phyloP scores from a whole-genome alignment of 176 grass and related monocot genomes.

The Metroxylon sagu region DNA sequence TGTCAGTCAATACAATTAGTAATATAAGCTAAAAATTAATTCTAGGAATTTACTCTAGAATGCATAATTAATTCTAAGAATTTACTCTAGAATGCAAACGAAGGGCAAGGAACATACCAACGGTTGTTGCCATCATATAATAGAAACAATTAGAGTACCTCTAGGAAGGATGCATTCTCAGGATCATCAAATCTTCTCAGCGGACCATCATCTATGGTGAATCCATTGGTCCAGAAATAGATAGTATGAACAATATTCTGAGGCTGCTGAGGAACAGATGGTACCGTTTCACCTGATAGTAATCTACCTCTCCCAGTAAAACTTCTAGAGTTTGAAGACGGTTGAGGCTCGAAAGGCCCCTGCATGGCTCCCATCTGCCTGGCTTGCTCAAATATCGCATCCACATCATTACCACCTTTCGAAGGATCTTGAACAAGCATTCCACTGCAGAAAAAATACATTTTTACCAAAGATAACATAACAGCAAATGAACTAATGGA shows the following conservation, averaged over 20 bases:
- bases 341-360: conserved; percentile 14
- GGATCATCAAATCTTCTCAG: conserved; percentile 23
- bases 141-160: background rate
- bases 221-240: conserved; percentile 19
- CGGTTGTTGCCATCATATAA: too few species aligned
- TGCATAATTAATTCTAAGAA: too few species aligned
- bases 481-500: too few species aligned
- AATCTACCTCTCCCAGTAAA: conserved; percentile 16
- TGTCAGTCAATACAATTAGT: too few species aligned
- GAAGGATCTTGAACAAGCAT: conserved; percentile 23
- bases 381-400: conserved; percentile 18
- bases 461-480: background rate
- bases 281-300: conserved; percentile 9
- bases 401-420: conserved; percentile 8
- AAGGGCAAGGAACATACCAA: too few species aligned
- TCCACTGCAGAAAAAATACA: conserved; percentile 10
- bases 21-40: too few species aligned
- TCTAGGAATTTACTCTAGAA: too few species aligned
- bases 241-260: conserved; percentile 12
- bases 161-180: conserved; percentile 14
- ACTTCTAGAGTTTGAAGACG: conserved; percentile 14
- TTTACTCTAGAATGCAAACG: too few species aligned
- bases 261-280: conserved; percentile 2
- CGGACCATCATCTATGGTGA: conserved; percentile 18
- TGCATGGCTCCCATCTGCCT: conserved; percentile 5